A percentile compares a stretch with the other conserved stretches of the same genome.
Conservation (phyloP, 23 red algal genomes). For the Pyropia yezoensis region DNA sequence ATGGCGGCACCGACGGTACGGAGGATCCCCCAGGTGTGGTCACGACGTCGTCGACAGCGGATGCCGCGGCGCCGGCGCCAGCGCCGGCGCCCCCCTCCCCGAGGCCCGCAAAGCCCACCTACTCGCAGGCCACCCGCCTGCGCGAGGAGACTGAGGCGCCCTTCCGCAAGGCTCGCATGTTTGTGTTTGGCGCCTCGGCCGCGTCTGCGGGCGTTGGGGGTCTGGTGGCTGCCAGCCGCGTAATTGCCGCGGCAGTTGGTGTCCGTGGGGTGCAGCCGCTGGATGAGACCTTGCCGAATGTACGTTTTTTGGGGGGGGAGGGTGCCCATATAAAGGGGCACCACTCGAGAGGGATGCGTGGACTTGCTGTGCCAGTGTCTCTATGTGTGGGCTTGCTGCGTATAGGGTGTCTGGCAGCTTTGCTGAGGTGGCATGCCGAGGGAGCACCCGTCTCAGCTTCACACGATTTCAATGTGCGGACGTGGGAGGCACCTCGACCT, state of each 20-base stretch:
- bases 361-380: too few relatives aligned
- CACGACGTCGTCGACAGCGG: too few relatives aligned
- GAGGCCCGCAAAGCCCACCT: neutral
- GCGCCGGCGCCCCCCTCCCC: neutral
- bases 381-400: too few relatives aligned
- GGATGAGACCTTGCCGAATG: slow-evolving; percentile 45
- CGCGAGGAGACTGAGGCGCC: slow-evolving; percentile 93
- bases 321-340: neutral
- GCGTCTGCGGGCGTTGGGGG: slow-evolving; percentile 56
- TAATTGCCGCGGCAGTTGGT: slow-evolving; percentile 49
- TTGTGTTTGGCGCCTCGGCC: slow-evolving; percentile 59
- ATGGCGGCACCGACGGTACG: too few relatives aligned
- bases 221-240: slow-evolving; percentile 40
- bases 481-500: too few relatives aligned
- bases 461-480: too few relatives aligned
- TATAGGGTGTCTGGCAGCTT: too few relatives aligned
- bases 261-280: slow-evolving; percentile 47
- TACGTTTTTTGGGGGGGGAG: neutral
- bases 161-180: slow-evolving; percentile 83
- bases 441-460: too few relatives aligned
- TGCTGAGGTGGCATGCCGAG: too few relatives aligned
- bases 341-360: too few relatives aligned
- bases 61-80: neutral
- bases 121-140: slow-evolving; percentile 30
- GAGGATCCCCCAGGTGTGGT: too few relatives aligned